Base-by-base conservation (phyloP, 345 rosid species). In the Turritis glabra region DNA sequence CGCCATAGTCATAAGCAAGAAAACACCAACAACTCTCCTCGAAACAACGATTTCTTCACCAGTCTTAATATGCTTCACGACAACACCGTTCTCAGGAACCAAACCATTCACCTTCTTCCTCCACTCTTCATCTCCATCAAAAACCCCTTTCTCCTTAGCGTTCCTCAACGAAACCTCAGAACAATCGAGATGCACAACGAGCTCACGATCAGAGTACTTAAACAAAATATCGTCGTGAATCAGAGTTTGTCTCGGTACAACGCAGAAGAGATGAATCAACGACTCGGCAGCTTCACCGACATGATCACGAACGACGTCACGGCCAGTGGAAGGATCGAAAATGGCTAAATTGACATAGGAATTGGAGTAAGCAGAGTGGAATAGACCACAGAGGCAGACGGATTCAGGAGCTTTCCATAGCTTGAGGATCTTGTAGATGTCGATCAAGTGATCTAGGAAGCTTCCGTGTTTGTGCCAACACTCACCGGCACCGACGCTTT, bases 381-480 rank as follows among this genome's bases (percentile, higher is more conserved):
- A 95, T 12, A 95, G 87, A 23, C 99, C 97, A 29, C 99, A 90
- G 15, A 92, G 97, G 69, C 97, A 90, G 61, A 92, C 90, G 41
- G 84, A 71, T 4, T 87, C 96, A 0, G 93, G 92, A 29, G 90
- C 93, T 44, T 77, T 84, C 99, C 99, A 95, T 1, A 90, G 71
- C 76, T 85, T 88, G 47, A 92, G 97, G 44, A 95, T 82, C 10
- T 93, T 89, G 78, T 95, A 89, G 33, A 92, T 84, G 66, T 95
- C 96, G 12, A 92, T 56, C 12, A 95, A 81, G 79, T 95, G 99
- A 6, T 95, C 86, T 1, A 95, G 81, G 79, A 95, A 95, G 84
- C 89, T 92, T 19, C 97, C 97, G 73, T 92, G 97, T 77, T 95
- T 95, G 84, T 95, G 97, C 97, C 97, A 95, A 82, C 99, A 95